Percentiles rank a stretch among this genome's conserved stretches.
Evolutionary conservation across 805 yeast genomes (phyloP).

Genomic region (Yarrowia keelungensis): DNA sequence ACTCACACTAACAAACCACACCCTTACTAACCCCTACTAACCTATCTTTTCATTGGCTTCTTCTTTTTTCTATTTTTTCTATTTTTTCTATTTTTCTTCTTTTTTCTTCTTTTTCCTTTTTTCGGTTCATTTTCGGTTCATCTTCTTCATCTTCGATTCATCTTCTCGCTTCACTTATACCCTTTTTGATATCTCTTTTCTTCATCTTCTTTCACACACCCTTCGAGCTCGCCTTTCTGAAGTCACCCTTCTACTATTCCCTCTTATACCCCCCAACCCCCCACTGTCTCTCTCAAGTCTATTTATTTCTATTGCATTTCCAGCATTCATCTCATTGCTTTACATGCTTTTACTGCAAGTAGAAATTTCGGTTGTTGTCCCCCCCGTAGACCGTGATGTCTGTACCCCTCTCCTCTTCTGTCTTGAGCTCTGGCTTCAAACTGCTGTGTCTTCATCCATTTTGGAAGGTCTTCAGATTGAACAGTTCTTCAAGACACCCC

Average conservation of each 20-base stretch:
- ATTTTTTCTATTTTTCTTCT: too few species aligned
- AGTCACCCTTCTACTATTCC: background rate
- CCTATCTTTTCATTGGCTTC: background rate
- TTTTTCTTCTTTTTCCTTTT: background rate
- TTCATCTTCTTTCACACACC: background rate
- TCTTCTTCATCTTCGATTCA: background rate
- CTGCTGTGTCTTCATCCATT: background rate
- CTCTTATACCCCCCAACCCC: background rate
- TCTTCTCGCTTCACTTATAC: background rate
- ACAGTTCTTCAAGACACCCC: background rate
- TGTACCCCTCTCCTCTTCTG: conserved; percentile 1
- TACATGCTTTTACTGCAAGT: conserved; percentile 1
- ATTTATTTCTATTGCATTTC: conserved; percentile 25
- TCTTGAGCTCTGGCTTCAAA: background rate
- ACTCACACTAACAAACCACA: background rate
- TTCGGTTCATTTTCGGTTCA: background rate
- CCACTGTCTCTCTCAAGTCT: background rate
- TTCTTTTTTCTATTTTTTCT: too few species aligned
- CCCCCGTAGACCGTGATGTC: conserved; percentile 11
- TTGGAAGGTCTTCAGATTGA: conserved; percentile 1
- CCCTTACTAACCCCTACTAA: background rate
- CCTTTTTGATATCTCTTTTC: background rate
- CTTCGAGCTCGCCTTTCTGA: too few species aligned
- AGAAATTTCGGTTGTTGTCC: background rate
- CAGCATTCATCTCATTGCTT: conserved; percentile 2